phyloP scores from a whole-genome alignment of 2,329 filamentous ascomycete genomes.

The Calycina herbarum region DNA sequence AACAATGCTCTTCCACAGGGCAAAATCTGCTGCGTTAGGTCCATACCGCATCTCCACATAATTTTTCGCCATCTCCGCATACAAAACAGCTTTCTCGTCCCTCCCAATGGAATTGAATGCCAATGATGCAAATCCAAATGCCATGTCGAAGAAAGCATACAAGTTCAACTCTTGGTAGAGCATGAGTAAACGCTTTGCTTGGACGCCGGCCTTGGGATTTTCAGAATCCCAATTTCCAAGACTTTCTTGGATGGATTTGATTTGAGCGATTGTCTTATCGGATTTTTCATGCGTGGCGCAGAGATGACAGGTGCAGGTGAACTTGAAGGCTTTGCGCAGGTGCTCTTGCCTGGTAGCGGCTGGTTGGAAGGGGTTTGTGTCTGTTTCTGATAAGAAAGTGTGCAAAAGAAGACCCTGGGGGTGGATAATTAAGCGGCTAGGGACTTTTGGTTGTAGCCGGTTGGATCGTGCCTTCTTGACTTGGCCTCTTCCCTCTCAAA shows the following conservation, averaged over 20 bases:
- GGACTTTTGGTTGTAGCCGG: neutral
- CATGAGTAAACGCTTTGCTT: slow-evolving; percentile 36
- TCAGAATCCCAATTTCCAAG: slow-evolving; percentile 13
- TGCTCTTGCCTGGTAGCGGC: slow-evolving; percentile 35
- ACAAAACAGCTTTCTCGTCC: slow-evolving; percentile 35
- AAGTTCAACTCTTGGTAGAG: slow-evolving; percentile 41
- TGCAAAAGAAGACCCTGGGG: neutral
- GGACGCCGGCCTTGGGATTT: slow-evolving; percentile 20
- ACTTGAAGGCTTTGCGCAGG: slow-evolving; percentile 41
- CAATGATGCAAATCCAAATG: slow-evolving; percentile 43
- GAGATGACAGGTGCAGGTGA: slow-evolving; percentile 42
- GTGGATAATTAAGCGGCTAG: neutral
- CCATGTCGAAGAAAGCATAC: slow-evolving; percentile 41
- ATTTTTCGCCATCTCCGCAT: slow-evolving; percentile 40
- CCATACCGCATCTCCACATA: slow-evolving; percentile 41
- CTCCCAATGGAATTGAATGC: slow-evolving; percentile 41
- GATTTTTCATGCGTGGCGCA: slow-evolving; percentile 36
- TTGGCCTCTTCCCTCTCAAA: too few relatives aligned
- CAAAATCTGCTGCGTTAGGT: slow-evolving; percentile 34
- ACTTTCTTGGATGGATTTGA: slow-evolving; percentile 35
- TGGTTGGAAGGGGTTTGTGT: slow-evolving; percentile 41
- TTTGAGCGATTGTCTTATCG: slow-evolving; percentile 36
- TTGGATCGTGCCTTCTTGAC: too few relatives aligned
- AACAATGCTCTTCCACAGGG: slow-evolving; percentile 38
- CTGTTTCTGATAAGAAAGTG: neutral